Evolutionary conservation across 2,329 filamentous ascomycete species (phyloP).

Genomic region (Fusarium tjaetaba): DNA sequence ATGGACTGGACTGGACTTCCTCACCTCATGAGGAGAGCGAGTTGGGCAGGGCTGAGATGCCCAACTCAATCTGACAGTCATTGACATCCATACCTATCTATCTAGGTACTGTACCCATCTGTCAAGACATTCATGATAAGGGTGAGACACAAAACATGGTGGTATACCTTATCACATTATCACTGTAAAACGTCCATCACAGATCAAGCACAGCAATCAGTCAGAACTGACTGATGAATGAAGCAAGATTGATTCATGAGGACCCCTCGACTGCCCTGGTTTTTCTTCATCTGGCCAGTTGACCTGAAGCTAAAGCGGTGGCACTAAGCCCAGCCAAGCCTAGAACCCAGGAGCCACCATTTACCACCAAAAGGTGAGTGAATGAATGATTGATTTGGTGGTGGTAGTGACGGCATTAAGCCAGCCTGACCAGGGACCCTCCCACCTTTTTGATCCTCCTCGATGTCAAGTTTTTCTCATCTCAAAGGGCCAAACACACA

Average conservation of each 20-base stretch:
- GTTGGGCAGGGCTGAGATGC: conserved; percentile 21
- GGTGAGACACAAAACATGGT: not conserved
- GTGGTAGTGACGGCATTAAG: conserved; percentile 32
- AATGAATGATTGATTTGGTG: not conserved
- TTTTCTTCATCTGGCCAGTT: conserved; percentile 31
- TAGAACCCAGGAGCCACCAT: conserved; percentile 14
- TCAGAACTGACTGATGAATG: not conserved
- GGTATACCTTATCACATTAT: not conserved
- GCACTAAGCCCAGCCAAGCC: conserved; percentile 30
- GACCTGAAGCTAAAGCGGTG: conserved; percentile 36
- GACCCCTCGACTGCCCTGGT: conserved; percentile 15
- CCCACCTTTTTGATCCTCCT: conserved; percentile 2
- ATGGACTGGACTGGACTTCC: not conserved
- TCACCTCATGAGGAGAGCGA: not conserved
- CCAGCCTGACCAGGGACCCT: conserved; percentile 20
- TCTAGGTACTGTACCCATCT: not conserved
- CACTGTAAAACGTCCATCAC: not conserved
- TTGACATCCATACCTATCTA: not conserved
- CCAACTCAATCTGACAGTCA: not conserved
- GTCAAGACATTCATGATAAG: not conserved
- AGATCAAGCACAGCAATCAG: not conserved
- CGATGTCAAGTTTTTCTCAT: not conserved
- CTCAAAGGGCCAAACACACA: not conserved
- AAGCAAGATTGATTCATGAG: not conserved
- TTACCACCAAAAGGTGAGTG: not conserved